A percentile compares a stretch with the other conserved stretches of the same genome.
These are phyloP conservation scores for Lactarius evosmus DNA, from an alignment of 768 basidiomycete species.

Conservation along the genomic window DNA sequence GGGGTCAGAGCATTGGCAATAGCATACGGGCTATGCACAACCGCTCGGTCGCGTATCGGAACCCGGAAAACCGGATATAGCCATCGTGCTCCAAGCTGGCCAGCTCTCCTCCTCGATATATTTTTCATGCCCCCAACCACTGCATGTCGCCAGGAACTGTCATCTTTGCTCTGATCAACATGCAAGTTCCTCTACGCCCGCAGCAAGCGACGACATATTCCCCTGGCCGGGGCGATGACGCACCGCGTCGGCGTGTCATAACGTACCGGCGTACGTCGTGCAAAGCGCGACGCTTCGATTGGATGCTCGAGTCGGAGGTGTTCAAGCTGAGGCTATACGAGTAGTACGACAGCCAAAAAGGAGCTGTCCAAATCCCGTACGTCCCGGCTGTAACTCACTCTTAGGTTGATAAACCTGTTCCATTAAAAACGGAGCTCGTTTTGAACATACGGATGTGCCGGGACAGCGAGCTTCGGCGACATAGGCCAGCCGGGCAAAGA, in stretches of 20 bases:
- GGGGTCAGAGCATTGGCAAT: neutral
- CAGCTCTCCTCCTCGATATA: neutral
- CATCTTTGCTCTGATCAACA: neutral
- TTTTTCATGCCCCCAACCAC: no score
- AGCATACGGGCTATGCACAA: neutral
- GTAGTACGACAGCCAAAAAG: neutral
- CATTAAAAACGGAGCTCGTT: neutral
- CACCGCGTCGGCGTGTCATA: neutral
- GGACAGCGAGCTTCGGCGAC: neutral
- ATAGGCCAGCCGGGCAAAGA: neutral
- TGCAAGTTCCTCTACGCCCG: neutral
- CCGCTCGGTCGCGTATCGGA: neutral
- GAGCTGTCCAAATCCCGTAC: neutral
- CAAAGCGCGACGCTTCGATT: neutral
- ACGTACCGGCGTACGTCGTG: neutral
- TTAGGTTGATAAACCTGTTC: neutral
- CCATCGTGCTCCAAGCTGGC: neutral
- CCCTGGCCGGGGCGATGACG: neutral
- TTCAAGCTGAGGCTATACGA: neutral
- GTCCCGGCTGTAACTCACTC: neutral
- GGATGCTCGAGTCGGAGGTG: neutral
- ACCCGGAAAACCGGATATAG: neutral
- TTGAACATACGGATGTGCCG: neutral
- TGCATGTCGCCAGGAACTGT: no score
- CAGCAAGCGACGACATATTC: neutral